Evolutionary conservation across 2,329 filamentous ascomycete species (phyloP), one percentile per base, ranked within the genome.

Genomic region (Pseudocercospora macadamiae): DNA sequence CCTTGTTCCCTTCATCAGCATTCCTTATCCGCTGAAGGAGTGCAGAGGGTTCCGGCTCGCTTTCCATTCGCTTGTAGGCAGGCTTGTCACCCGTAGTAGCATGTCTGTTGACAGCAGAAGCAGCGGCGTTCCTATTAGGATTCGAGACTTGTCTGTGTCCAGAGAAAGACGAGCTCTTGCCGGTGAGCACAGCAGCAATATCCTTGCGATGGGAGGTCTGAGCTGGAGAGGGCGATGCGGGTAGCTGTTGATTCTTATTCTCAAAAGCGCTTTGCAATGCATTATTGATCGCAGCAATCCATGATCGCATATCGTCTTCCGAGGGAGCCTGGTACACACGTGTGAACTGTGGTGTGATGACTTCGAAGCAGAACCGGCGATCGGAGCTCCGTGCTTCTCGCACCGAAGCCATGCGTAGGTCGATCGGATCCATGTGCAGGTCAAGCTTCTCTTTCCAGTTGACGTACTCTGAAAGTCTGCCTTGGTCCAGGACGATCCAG

Each of bases 391-490:
- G 88, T 37, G 96, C 93, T 77, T 99, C 95, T 57, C 95, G 87
- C 14, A 99, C 96, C 14, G 95, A 97, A 8, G 95, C 95, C 86
- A 97, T 95, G 32, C 95, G 89, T 45, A 99, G 81, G 74, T 99
- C 96, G 65, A 99, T 97, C 0, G 95, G 95, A 1, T 97, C 95
- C 86, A 96, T 97, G 73, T 99, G 96, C 23, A 97, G 80, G 75
- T 99, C 95, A 21, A 99, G 84, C 73, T 87, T 93, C 73, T 99
- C 91, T 76, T 99, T 99, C 95, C 95, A 99, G 74, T 99, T 97
- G 73, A 93, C 96, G 76, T 99, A 99, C 72, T 99, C 95, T 1
- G 93, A 97, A 14, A 99, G 82, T 73, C 95, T 96, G 21, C 95
- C 95, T 75, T 96, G 93, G 73, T 97, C 96, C 44, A 99, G 82